A percentile compares a stretch with the other conserved stretches of the same genome.
These are phyloP conservation scores for Secale cereale DNA, from an alignment of 176 grass and related monocot genomes.

Conservation along the genomic window DNA sequence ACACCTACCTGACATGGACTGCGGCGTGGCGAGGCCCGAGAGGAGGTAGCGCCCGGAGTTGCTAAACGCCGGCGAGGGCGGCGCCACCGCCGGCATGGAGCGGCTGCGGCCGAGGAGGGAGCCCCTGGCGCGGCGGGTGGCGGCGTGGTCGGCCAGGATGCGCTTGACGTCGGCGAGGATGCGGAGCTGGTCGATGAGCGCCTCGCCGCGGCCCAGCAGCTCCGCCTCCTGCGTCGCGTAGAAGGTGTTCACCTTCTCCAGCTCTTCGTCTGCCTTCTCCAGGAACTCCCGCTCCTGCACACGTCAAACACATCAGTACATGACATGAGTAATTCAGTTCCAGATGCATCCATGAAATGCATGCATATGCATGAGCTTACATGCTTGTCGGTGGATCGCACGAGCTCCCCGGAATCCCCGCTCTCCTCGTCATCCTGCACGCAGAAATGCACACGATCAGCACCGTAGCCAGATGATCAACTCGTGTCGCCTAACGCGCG, in stretches of 20 bases:
- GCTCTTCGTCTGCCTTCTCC: constrained; percentile 69
- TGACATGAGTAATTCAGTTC: background rate
- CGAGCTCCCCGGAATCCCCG: constrained; percentile 43
- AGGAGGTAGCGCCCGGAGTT: constrained; percentile 45
- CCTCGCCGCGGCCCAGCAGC: constrained; percentile 58
- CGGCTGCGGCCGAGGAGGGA: constrained; percentile 7
- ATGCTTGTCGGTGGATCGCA: constrained; percentile 57
- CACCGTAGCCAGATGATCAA: background rate
- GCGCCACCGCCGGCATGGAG: background rate
- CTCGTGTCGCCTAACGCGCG: background rate
- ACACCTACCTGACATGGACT: constrained; percentile 66
- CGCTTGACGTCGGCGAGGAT: constrained; percentile 80
- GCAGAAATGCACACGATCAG: background rate
- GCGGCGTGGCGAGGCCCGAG: constrained; percentile 49
- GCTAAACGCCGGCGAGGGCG: constrained; percentile 2
- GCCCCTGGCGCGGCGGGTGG: background rate
- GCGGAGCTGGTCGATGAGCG: constrained; percentile 62
- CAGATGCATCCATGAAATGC: background rate
- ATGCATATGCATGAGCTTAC: constrained; percentile 2
- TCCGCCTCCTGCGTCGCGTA: constrained; percentile 55
- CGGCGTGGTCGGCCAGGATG: constrained; percentile 56
- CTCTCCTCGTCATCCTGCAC: constrained; percentile 39
- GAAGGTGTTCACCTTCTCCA: constrained; percentile 81
- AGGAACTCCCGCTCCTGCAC: constrained; percentile 61
- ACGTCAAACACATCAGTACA: background rate